These are phyloP conservation scores for Magnusiomyces ingens DNA, from an alignment of 1,139 yeast species.

Conservation along the genomic window DNA sequence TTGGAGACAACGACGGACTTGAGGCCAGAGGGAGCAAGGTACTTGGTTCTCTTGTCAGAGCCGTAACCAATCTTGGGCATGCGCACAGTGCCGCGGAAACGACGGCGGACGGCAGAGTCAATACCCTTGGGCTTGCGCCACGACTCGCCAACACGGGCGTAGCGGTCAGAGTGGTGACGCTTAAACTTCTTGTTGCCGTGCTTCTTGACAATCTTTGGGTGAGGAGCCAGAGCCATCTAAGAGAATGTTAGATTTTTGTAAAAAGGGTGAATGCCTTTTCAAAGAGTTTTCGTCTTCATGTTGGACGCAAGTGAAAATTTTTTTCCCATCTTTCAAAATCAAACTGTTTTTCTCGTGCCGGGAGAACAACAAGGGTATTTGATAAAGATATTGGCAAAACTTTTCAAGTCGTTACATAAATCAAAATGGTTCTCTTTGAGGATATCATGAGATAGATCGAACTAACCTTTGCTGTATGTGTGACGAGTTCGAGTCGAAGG, in stretches of 20 bases:
- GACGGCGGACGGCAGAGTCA: conserved; percentile 99
- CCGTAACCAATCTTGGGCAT: conserved; percentile 99
- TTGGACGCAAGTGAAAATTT: too few relatives aligned
- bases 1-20: conserved; percentile 92
- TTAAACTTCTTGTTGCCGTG: conserved; percentile 91
- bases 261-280: too few relatives aligned
- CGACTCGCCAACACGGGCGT: conserved; percentile 94
- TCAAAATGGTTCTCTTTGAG: too few relatives aligned
- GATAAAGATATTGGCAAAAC: too few relatives aligned
- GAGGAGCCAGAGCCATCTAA: conserved; percentile 96
- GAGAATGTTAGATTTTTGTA: not conserved
- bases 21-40: conserved; percentile 96
- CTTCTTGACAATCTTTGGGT: conserved; percentile 99
- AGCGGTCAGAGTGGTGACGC: conserved; percentile 99
- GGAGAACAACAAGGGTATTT: too few relatives aligned
- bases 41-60: conserved; percentile 98
- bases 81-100: conserved; percentile 99
- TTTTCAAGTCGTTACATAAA: too few relatives aligned
- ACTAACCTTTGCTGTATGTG: conserved; percentile 6
- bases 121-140: conserved; percentile 99
- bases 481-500: conserved; percentile 6
- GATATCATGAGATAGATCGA: not conserved
- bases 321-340: too few relatives aligned
- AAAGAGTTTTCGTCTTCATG: too few relatives aligned
- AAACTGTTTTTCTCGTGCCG: too few relatives aligned